Base-by-base conservation (phyloP, 345 rosid genomes). In the Lepidium didymum region DNA sequence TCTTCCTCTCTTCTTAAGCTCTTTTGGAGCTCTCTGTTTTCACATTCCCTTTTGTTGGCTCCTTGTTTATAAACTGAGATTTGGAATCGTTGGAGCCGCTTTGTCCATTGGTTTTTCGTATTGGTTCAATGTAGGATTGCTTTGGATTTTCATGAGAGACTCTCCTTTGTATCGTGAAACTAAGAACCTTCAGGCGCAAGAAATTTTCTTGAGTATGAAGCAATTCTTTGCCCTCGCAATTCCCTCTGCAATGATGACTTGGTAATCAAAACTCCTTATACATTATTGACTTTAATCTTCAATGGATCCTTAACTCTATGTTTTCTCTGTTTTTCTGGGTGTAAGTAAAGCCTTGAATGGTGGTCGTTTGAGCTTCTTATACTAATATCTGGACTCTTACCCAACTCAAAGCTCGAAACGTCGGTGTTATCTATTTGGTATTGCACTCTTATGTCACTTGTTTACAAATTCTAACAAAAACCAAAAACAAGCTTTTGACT, bases 401-500 rank as follows among this genome's bases (percentile, higher is more conserved):
- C 89, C 0, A 62, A 87, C 71, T 63, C 86, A 8, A 77, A 73
- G 70, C 79, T 84, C 14, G 86, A 87, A 79, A 78, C 87, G 7
- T 74, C 87, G 16, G 86, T 80, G 5, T 41, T 86, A 42, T 86
- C 89, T 11, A 80, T 86, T 23, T 83, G 89, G 84, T 82, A 80
- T 6, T 61, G 41, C 5, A 36, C 13, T 27, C 31, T 12, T 10
- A 7, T 7, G 37, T 13, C 12, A n/a, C 15, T 54, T 31, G 0
- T 38, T 18, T 56, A 7, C 54, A 41, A 21, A 41, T 27, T 46
- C n/a, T 12, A 25, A 36, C 45, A 18, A 33, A 40, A 34, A 10
- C 58, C 23, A 8, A 19, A 69, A 36, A 15, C 51, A 52, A 55
- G 40, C 7, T 51, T 33, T 67, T 73, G 49, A 67, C 25, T 15